Conservation (phyloP, 1,284 basidiomycete species). For the Trichosporon sp. region DNA sequence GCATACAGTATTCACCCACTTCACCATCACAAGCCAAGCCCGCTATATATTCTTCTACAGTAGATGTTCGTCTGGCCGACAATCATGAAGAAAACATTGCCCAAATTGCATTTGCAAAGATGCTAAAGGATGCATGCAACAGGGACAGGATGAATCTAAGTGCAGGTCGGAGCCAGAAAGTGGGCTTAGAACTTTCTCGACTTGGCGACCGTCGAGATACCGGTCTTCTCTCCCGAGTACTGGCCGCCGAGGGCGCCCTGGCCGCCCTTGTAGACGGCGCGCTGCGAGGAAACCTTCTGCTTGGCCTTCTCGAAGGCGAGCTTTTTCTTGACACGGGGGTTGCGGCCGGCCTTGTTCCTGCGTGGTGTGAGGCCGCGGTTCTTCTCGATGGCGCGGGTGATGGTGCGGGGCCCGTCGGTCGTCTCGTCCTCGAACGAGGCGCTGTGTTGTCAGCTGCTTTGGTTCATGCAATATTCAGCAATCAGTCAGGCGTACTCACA, state of each 20-base stretch:
- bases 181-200: conserved; percentile 59
- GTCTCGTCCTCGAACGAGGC: conserved; percentile 55
- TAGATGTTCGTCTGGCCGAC: background rate
- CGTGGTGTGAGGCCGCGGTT: conserved; percentile 89
- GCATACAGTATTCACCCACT: background rate
- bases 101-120: background rate
- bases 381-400: conserved; percentile 82
- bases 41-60: background rate
- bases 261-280: conserved; percentile 83
- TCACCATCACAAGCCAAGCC: background rate
- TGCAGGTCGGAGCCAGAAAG: background rate
- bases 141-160: background rate
- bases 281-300: conserved; percentile 80
- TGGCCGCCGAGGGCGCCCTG: conserved; percentile 53
- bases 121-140: conserved; percentile 5
- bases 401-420: conserved; percentile 63
- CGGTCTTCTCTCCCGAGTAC: conserved; percentile 58
- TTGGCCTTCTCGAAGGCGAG: conserved; percentile 88
- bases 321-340: conserved; percentile 93
- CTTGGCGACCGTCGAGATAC: conserved; percentile 84
- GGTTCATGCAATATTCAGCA: background rate
- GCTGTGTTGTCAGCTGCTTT: conserved; percentile 40
- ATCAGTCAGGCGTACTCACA: conserved; percentile 55
- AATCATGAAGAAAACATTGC: background rate
- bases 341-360: conserved; percentile 76